Base-by-base conservation (phyloP, 352 stramenopile genomes). In the Globisporangium paroecandrum region DNA sequence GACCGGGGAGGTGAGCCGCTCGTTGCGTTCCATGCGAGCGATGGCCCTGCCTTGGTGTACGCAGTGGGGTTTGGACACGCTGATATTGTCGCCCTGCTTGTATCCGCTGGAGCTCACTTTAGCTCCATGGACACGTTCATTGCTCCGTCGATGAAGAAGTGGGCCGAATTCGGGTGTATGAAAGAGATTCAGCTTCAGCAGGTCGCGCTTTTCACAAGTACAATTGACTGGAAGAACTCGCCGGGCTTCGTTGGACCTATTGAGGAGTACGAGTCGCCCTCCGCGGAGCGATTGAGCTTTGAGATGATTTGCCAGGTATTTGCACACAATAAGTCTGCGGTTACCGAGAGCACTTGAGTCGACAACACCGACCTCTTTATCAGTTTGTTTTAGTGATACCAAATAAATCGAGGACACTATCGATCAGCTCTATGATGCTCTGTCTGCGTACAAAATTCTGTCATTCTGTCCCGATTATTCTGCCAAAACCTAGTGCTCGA, bases 1-100 rank as follows among this genome's bases (percentile, higher is more conserved):
- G 63, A 66, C 7, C 77, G 80, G 49, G 83, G 85, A 6, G 78
- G 81, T 2, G 74, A 91, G 13, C 65, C 82, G 25, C 76, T 93
- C 41, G 62, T 89, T 4, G 68, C 73, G 4, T 91, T 87, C 64
- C 79, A 87, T n/a, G 77, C 72, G 55, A 85, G 90, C 29, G 81
- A 89, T 25, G 85, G 83, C 0, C 65, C 82, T 18, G 77, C 83
- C 0, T 72, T 91, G 0, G 69, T 78, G 12, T 93, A 91, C 27
- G 85, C 83, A 9, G 77, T 90, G 69, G 82, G 76, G 4, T 93
- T 91, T 59, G 82, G 82, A 0, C 74, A 89, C 60, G 61, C 56
- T 27, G 67, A 85, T 12, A 70, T 86, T 8, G 70, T 64, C 0
- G 46, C 46, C 2, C 25, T 85, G 1, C 58, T 91, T 54, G 49